These are phyloP conservation scores for Labyrinthula sp. DNA, from an alignment of 352 stramenopile genomes.

Conservation along the genomic window DNA sequence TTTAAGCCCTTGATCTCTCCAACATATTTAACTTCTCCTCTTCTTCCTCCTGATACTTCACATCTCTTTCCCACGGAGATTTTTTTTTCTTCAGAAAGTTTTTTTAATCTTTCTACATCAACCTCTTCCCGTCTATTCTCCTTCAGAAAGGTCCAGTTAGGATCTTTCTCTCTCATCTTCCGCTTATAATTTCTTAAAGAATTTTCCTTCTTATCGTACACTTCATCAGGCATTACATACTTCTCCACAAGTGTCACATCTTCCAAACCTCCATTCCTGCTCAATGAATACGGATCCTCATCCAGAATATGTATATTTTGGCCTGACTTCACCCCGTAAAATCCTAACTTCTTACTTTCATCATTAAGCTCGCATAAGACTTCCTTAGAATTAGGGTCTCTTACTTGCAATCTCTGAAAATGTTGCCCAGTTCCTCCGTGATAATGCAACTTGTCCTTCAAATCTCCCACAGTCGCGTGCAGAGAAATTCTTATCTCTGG, in stretches of 20 bases:
- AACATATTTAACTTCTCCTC: slow-evolving; percentile 68
- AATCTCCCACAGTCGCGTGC: slow-evolving; percentile 22
- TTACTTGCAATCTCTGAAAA: slow-evolving; percentile 28
- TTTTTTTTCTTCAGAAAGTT: slow-evolving; percentile 45
- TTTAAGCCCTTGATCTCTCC: slow-evolving; percentile 51
- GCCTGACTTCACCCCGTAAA: slow-evolving; percentile 17
- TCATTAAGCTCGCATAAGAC: slow-evolving; percentile 20
- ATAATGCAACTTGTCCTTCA: slow-evolving; percentile 30
- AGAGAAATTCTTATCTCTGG: slow-evolving; percentile 30
- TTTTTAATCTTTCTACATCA: slow-evolving; percentile 33
- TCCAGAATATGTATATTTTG: slow-evolving; percentile 29
- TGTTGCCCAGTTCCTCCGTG: slow-evolving; percentile 26
- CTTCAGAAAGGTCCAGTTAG: slow-evolving; percentile 32
- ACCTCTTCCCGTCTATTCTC: slow-evolving; percentile 21
- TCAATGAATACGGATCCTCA: slow-evolving; percentile 77
- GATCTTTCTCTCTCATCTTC: slow-evolving; percentile 76
- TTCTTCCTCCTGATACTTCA: slow-evolving; percentile 78
- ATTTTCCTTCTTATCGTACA: slow-evolving; percentile 93
- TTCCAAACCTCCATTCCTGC: slow-evolving; percentile 73
- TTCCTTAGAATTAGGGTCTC: slow-evolving; percentile 2
- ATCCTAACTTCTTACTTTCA: slow-evolving; percentile 29
- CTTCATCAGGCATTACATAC: slow-evolving; percentile 89
- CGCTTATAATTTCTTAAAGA: slow-evolving; percentile 85
- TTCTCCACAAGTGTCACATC: slow-evolving; percentile 87
- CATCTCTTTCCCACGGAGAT: slow-evolving; percentile 79